Conservation (phyloP, 495 filamentous ascomycete species). For the Cairneyella variabilis region DNA sequence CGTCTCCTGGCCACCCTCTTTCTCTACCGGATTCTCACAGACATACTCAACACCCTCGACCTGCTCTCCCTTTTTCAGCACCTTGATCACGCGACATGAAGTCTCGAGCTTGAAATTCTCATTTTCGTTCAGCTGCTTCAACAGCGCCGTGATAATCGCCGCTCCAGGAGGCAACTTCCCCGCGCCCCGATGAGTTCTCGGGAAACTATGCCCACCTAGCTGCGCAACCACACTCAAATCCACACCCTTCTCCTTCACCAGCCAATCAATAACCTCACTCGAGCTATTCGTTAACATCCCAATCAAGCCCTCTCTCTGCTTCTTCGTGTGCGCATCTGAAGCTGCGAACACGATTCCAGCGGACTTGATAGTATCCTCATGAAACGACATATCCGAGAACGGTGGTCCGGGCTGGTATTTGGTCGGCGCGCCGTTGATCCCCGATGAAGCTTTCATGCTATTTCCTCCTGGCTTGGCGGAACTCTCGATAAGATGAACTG, state of each 20-base stretch:
- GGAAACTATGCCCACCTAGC: conserved; percentile 47
- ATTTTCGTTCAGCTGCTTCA: conserved; percentile 38
- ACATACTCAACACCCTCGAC: conserved; percentile 26
- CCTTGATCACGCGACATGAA: conserved; percentile 38
- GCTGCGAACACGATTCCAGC: conserved; percentile 23
- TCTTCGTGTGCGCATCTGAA: conserved; percentile 15
- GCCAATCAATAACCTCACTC: conserved; percentile 44
- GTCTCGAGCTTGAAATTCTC: conserved; percentile 42
- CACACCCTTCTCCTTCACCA: conserved; percentile 44
- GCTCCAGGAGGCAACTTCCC: conserved; percentile 49
- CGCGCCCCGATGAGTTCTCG: conserved; percentile 52
- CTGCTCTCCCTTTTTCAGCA: conserved; percentile 28
- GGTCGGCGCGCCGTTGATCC: conserved; percentile 57
- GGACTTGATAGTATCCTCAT: conserved; percentile 48
- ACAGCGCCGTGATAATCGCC: conserved; percentile 46
- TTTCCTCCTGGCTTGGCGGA: conserved; percentile 56
- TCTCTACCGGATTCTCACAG: conserved; percentile 8
- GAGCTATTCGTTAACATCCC: conserved; percentile 36
- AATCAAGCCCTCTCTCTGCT: conserved; percentile 38
- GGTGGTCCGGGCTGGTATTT: conserved; percentile 37
- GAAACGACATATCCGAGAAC: conserved; percentile 38
- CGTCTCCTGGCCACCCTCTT: conserved; percentile 9
- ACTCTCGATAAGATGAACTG: conserved; percentile 50
- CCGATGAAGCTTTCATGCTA: conserved; percentile 58
- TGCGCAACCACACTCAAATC: conserved; percentile 51